Base-by-base conservation (phyloP, 2,329 filamentous ascomycete species). In the Penicillium janthinellum region DNA sequence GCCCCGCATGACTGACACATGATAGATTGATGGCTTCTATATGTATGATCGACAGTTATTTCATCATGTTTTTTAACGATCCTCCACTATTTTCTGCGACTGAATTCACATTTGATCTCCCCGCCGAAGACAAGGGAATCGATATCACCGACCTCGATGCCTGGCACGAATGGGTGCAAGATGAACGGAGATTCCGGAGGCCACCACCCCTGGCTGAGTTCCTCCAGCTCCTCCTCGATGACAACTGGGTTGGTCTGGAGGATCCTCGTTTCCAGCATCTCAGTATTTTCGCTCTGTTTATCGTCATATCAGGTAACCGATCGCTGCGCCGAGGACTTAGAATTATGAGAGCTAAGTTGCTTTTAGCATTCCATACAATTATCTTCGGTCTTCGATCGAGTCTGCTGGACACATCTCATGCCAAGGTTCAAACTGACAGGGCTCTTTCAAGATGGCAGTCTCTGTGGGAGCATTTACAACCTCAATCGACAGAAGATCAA, bases 41-140 rank as follows among this genome's bases (percentile, higher is more conserved):
- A n/a, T 51, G 55, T 7, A 60, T 64, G 58, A 62, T 64, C 2
- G 62, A 64, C 37, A 55, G 52, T n/a, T 56, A 64, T 38, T 62
- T 57, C 20, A 62, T 62, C 15, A 62, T 60, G 25, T 64, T 64
- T 17, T 61, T 62, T 45, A 64, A 64, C 20, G 45, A 44, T 15
- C 56, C 54, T 7, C 62, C 57, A 2, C 34, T 54, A 2, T 49
- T 64, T 25, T 54, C 57, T 28, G 38, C 38, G 6, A 35, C 55
- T 1, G 62, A 64, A 34, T 54, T 64, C 2, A 10, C 17, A 8
- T 64, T 62, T 41, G 57, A 64, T 50, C 62, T 64, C 10, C 62
- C 62, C n/a, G 59, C 60, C 5, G 57, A 62, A 45, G 62, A 64
- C 22, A 48, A 39, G 10, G 62, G 59, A 4, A 54, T 64, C 7